phyloP scores from a whole-genome alignment of 1,284 basidiomycete species.

The Pterula multifida region DNA sequence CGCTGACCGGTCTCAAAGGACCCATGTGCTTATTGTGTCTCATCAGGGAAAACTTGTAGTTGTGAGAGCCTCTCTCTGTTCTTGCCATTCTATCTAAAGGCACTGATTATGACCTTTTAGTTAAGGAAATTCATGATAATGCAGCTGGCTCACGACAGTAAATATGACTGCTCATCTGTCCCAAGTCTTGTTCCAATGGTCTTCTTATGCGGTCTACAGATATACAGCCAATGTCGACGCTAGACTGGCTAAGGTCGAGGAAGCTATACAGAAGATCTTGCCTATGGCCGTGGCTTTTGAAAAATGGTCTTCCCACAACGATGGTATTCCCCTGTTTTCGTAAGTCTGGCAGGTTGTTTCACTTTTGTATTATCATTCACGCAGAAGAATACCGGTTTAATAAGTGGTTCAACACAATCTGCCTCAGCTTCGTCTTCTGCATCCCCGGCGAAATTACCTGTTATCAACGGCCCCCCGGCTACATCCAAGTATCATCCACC shows the following conservation, averaged over 20 bases:
- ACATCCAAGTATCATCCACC: neutral
- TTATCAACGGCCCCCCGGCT: no score
- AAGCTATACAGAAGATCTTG: conserved; percentile 9
- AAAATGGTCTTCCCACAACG: conserved; percentile 9
- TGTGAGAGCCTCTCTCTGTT: no score
- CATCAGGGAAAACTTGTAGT: conserved; percentile 12
- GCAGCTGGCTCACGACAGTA: conserved; percentile 13
- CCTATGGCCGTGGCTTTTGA: conserved; percentile 13
- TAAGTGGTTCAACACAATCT: neutral
- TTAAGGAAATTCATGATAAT: conserved; percentile 14
- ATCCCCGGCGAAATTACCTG: neutral
- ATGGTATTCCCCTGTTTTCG: conserved; percentile 7
- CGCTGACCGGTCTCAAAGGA: conserved; percentile 7
- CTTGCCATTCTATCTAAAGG: no score
- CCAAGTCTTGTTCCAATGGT: neutral
- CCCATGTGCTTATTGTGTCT: conserved; percentile 13
- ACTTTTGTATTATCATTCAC: no score
- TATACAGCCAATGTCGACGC: conserved; percentile 10
- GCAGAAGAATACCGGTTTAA: no score
- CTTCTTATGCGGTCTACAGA: conserved; percentile 1
- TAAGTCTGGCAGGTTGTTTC: no score
- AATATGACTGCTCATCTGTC: neutral
- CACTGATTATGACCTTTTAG: conserved; percentile 5
- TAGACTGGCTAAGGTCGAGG: conserved; percentile 12
- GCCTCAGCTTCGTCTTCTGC: no score